Evolutionary conservation across 177 flowering plant species (phyloP).

Genomic region (Vitis hybrid): DNA sequence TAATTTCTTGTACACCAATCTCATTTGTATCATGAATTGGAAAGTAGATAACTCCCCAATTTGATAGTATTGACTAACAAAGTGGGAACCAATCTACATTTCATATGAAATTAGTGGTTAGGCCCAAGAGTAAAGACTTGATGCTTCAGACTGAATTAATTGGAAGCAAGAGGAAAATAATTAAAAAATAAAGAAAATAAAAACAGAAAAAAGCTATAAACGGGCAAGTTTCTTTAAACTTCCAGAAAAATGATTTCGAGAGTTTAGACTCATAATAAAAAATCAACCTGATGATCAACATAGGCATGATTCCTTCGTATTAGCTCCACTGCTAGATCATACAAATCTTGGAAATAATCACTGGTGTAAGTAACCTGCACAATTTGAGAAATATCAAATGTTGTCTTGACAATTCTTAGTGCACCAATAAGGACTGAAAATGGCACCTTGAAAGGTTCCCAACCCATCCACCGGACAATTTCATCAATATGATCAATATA

Average conservation of each 20-base stretch:
- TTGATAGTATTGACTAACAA: no score
- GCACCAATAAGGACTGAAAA: not conserved
- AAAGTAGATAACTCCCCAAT: not conserved
- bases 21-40: not conserved
- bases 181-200: not conserved
- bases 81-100: no score
- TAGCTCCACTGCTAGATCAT: slow-evolving; percentile 87
- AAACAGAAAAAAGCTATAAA: not conserved
- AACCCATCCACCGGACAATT: slow-evolving; percentile 95
- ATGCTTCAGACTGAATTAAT: not conserved
- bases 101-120: not conserved
- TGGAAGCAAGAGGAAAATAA: not conserved
- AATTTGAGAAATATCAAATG: slow-evolving; percentile 6
- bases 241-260: no score
- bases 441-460: slow-evolving; percentile 89
- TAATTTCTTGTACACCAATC: not conserved
- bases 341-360: slow-evolving; percentile 92
- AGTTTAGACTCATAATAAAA: not conserved
- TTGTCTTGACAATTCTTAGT: not conserved
- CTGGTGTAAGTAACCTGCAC: slow-evolving; percentile 93
- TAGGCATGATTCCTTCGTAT: slow-evolving; percentile 89
- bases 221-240: not conserved
- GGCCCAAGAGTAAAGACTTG: not conserved
- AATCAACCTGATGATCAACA: slow-evolving; percentile 93
- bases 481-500: slow-evolving; percentile 96